Conservation (phyloP, 2,329 filamentous ascomycete genomes). For the Raffaelea albimanens region DNA sequence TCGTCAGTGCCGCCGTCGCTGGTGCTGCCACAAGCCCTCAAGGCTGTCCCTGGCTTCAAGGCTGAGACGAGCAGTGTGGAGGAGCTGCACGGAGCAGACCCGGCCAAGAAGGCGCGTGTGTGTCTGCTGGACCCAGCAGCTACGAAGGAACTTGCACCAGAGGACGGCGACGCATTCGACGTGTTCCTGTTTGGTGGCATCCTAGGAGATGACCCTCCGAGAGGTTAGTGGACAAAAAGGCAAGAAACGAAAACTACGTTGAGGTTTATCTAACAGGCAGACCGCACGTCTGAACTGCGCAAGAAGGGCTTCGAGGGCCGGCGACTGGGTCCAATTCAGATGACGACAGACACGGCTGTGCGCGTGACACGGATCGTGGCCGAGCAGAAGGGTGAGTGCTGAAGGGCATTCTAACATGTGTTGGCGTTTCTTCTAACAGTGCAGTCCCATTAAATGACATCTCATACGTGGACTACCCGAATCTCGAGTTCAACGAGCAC, state of each 20-base stretch:
- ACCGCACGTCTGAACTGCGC: constrained; percentile 89
- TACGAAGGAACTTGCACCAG: constrained; percentile 66
- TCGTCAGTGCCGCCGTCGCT: constrained; percentile 68
- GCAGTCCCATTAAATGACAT: constrained; percentile 70
- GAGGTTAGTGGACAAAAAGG: constrained; percentile 54
- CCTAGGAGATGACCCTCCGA: constrained; percentile 84
- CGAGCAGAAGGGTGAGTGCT: constrained; percentile 62
- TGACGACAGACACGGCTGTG: constrained; percentile 97
- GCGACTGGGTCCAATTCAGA: constrained; percentile 82
- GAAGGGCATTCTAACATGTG: background rate
- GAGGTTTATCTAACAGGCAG: constrained; percentile 44
- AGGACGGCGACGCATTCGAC: constrained; percentile 75
- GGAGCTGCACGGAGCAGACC: constrained; percentile 63
- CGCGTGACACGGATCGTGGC: constrained; percentile 85
- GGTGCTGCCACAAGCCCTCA: constrained; percentile 46
- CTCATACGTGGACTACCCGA: constrained; percentile 76
- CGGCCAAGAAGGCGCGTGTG: constrained; percentile 49
- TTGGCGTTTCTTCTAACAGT: background rate
- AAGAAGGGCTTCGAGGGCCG: constrained; percentile 88
- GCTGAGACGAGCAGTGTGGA: constrained; percentile 74
- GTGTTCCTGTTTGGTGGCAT: constrained; percentile 95
- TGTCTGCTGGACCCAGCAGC: constrained; percentile 87
- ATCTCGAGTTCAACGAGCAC: constrained; percentile 80
- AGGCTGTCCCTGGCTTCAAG: constrained; percentile 50
- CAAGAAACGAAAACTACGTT: background rate